Base-by-base conservation (phyloP, 306 rosid genomes). In the Trifolium subterraneum region DNA sequence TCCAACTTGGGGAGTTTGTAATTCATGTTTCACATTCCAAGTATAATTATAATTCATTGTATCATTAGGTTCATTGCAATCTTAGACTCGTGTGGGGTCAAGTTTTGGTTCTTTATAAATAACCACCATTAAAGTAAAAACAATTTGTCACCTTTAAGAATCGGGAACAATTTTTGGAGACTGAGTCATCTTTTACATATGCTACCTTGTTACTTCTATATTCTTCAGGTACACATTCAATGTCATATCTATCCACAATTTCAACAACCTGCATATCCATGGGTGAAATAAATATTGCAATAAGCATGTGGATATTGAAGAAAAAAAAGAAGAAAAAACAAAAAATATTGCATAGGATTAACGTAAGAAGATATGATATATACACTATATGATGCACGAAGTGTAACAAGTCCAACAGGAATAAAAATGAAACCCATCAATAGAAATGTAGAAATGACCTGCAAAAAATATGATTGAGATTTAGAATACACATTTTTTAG, bases 241-340 rank as follows among this genome's bases (percentile, higher is more conserved):
- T 72, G 80, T 94, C 98, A 74, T 94, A 94, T 71, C 85, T 87
- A 39, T 94, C 88, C 69, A 88, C 92, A 79, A 94, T 79, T 90
- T 94, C 97, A 79, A 88, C 90, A 81, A 90, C 95, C 97, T 94
- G 80, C 71, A 78, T 44, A 76, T 36, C 50, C 74, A 78, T 72
- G 80, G 72, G 23, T 64, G 65, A 79, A 74, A 68, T 7, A 52
- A 50, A 76, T 66, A 68, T 10, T 60, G 42, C 50, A 55, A 19
- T 42, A 35, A 84, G 77, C 70, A 52, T 16, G 41, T 22, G 0
- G 69, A 70, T 72, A 74, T 75, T 41, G 47, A 80, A 64, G 52
- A 38, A 47, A 51, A 74, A 78, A 79, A 39, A 58, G 33, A 68
- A 45, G 44, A 29, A 47, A 51, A 74, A 78, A 79, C 33, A 58